phyloP scores from a whole-genome alignment of 495 filamentous ascomycete species.

The Talaromyces wortmannii region DNA sequence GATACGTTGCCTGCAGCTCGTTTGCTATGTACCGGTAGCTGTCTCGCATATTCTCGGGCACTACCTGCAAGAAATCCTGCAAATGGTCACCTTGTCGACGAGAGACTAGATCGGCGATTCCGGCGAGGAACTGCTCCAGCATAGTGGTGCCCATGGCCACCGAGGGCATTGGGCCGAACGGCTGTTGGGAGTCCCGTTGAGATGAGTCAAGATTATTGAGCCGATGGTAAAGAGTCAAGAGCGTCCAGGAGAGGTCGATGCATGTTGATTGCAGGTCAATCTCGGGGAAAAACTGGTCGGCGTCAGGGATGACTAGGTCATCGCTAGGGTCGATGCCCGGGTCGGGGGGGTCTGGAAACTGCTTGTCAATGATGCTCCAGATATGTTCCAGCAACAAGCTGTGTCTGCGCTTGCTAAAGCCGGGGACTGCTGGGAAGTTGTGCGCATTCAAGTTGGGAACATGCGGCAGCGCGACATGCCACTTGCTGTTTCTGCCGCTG shows the following conservation, averaged over 20 bases:
- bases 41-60: slow-evolving; percentile 30
- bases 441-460: background rate
- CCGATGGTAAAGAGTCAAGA: background rate
- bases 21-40: slow-evolving; percentile 60
- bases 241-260: background rate
- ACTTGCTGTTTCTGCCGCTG: background rate
- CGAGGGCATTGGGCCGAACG: background rate
- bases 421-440: background rate
- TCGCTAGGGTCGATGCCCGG: background rate
- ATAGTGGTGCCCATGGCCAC: slow-evolving; percentile 29
- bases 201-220: background rate
- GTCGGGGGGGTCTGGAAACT: background rate
- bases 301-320: background rate
- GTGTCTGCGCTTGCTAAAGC: background rate
- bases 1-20: slow-evolving; percentile 56
- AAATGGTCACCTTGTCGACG: slow-evolving; percentile 47
- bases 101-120: slow-evolving; percentile 45
- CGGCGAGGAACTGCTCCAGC: slow-evolving; percentile 50
- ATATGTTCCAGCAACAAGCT: background rate
- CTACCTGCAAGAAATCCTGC: slow-evolving; percentile 51
- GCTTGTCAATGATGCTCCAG: background rate
- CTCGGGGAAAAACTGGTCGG: background rate
- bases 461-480: background rate
- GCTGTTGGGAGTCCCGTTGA: background rate
- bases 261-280: background rate